phyloP scores from a whole-genome alignment of 768 basidiomycete genomes.

The Cyathus striatus region DNA sequence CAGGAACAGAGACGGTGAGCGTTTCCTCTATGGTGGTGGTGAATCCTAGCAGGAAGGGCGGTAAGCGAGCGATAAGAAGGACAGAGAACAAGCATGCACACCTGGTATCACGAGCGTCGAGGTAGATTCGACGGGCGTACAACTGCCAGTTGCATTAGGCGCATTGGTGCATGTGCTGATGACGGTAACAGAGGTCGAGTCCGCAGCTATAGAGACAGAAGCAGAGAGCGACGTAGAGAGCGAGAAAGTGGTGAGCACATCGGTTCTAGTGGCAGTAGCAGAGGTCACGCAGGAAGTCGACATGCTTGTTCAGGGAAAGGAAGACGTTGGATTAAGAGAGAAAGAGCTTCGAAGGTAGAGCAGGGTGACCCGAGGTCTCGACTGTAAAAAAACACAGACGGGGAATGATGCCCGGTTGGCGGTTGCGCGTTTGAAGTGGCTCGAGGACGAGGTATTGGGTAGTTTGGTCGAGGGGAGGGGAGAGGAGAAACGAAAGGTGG shows the following conservation, averaged over 20 bases:
- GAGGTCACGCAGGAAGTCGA: constrained; percentile 34
- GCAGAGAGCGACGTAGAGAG: constrained; percentile 30
- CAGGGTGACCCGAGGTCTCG: no score
- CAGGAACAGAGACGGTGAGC: constrained; percentile 27
- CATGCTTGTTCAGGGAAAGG: constrained; percentile 10
- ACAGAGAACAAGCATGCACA: constrained; percentile 9
- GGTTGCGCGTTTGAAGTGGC: no score
- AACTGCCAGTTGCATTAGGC: not conserved
- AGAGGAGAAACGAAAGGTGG: no score
- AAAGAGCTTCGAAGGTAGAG: no score
- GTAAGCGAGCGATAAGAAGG: constrained; percentile 3
- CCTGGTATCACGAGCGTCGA: constrained; percentile 17
- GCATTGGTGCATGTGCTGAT: constrained; percentile 1
- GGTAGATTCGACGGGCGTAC: not conserved
- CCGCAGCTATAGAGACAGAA: constrained; percentile 14
- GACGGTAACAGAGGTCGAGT: constrained; percentile 4
- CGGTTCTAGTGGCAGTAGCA: constrained; percentile 39
- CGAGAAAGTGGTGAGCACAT: constrained; percentile 25
- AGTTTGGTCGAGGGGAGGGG: no score
- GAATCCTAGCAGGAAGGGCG: constrained; percentile 8
- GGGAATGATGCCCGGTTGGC: no score
- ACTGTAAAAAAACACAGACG: no score
- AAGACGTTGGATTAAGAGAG: no score
- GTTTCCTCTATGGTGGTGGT: constrained; percentile 32
- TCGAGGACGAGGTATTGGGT: no score